Evolutionary conservation across 108 stramenopile species (phyloP).

Genomic region (Fragilariopsis cylindrus): DNA sequence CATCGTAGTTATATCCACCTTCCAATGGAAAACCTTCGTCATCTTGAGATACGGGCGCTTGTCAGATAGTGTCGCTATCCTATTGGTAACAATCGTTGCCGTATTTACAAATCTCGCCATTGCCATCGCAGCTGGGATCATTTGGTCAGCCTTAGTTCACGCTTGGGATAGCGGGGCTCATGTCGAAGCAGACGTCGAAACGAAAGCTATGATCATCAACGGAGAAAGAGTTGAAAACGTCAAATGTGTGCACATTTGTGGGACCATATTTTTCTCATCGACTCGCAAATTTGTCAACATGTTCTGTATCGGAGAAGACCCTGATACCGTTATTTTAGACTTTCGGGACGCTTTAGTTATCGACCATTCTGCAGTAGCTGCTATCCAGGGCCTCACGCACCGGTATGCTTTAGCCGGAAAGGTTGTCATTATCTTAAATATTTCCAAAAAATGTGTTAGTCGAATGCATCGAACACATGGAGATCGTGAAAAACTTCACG

Average conservation of each 20-base stretch:
- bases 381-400: constrained; percentile 49
- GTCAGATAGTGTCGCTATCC: constrained; percentile 44
- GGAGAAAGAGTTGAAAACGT: constrained; percentile 23
- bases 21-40: constrained; percentile 60
- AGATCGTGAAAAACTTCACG: constrained; percentile 33
- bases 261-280: constrained; percentile 51
- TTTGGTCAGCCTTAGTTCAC: constrained; percentile 48
- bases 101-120: constrained; percentile 60
- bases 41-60: constrained; percentile 49
- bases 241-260: constrained; percentile 50
- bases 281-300: constrained; percentile 50
- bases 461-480: constrained; percentile 47
- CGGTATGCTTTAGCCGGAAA: constrained; percentile 45
- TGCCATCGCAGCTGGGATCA: constrained; percentile 52
- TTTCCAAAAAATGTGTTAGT: constrained; percentile 30
- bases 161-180: constrained; percentile 54
- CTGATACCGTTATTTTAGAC: constrained; percentile 37
- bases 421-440: constrained; percentile 35
- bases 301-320: constrained; percentile 40
- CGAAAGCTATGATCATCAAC: constrained; percentile 44
- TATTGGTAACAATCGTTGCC: constrained; percentile 50
- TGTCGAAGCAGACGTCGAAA: constrained; percentile 44
- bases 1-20: constrained; percentile 57
- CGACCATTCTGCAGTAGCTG: constrained; percentile 58
- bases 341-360: constrained; percentile 51